A percentile compares a stretch with the other conserved stretches of the same genome.
phyloP scores from a whole-genome alignment of 192 early-diverging fungal genomes.

The Linnemannia hyalina region DNA sequence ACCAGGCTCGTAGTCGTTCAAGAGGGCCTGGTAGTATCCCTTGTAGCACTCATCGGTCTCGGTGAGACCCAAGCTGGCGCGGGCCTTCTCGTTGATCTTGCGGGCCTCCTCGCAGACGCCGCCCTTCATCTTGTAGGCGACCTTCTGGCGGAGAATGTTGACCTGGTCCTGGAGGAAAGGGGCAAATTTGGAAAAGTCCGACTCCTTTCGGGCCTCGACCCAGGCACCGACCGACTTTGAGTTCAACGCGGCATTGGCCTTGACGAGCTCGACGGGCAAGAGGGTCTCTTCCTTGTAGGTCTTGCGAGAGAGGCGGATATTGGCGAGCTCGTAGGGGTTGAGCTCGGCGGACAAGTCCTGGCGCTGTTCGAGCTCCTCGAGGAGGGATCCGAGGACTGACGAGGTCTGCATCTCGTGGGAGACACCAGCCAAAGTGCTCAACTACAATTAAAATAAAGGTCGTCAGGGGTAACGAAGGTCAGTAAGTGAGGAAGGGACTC shows the following conservation, averaged over 20 bases:
- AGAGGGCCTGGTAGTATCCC: slow-evolving; percentile 54
- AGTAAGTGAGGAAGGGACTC: neutral
- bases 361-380: slow-evolving; percentile 46
- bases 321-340: slow-evolving; percentile 48
- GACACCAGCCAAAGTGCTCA: slow-evolving; percentile 46
- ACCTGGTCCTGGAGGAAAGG: slow-evolving; percentile 52
- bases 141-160: slow-evolving; percentile 43
- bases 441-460: slow-evolving; percentile 1
- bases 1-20: slow-evolving; percentile 53
- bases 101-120: slow-evolving; percentile 52
- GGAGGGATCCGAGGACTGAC: slow-evolving; percentile 36
- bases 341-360: slow-evolving; percentile 37
- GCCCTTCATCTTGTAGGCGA: slow-evolving; percentile 34
- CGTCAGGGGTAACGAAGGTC: neutral
- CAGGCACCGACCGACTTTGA: slow-evolving; percentile 43
- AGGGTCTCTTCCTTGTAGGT: slow-evolving; percentile 37
- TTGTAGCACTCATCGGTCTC: slow-evolving; percentile 51
- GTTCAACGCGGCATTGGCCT: slow-evolving; percentile 27
- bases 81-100: slow-evolving; percentile 55
- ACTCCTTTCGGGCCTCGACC: slow-evolving; percentile 54
- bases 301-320: slow-evolving; percentile 38
- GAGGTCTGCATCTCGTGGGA: slow-evolving; percentile 40
- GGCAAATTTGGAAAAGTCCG: slow-evolving; percentile 51
- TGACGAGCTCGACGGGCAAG: slow-evolving; percentile 37
- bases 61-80: slow-evolving; percentile 34